phyloP scores from a whole-genome alignment of 805 yeast species.

The Yamadazyma paraphyllophila region DNA sequence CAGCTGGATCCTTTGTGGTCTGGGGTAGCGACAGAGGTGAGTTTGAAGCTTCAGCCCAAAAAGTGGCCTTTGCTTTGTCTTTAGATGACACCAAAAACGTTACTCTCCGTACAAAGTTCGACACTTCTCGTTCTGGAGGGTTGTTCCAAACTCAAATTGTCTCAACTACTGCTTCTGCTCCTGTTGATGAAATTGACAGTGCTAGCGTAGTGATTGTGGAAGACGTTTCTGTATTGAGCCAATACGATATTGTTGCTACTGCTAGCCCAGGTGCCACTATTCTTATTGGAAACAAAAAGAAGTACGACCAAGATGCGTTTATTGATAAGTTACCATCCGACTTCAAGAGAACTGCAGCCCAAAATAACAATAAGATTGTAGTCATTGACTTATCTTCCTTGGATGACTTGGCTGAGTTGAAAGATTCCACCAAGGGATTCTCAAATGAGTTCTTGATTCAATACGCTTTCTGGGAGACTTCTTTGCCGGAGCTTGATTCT shows the following conservation, averaged over 20 bases:
- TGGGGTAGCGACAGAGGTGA: conserved; percentile 70
- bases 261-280: conserved; percentile 56
- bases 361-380: conserved; percentile 51
- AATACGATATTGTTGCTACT: conserved; percentile 61
- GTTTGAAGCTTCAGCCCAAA: conserved; percentile 55
- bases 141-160: conserved; percentile 65
- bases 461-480: conserved; percentile 74
- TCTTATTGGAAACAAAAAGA: conserved; percentile 42
- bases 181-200: conserved; percentile 41
- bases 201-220: conserved; percentile 69
- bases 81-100: conserved; percentile 54
- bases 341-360: conserved; percentile 52
- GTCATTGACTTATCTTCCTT: conserved; percentile 61
- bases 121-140: conserved; percentile 74
- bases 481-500: conserved; percentile 60
- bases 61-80: conserved; percentile 67
- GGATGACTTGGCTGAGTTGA: conserved; percentile 55
- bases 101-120: conserved; percentile 62
- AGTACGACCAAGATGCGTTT: conserved; percentile 44
- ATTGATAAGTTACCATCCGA: conserved; percentile 49
- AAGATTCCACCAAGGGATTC: conserved; percentile 66
- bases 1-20: conserved; percentile 48
- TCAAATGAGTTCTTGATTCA: conserved; percentile 73
- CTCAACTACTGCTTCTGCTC: conserved; percentile 18
- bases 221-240: conserved; percentile 50